Conservation (phyloP, 306 rosid species). For the Mimosa pudica region DNA sequence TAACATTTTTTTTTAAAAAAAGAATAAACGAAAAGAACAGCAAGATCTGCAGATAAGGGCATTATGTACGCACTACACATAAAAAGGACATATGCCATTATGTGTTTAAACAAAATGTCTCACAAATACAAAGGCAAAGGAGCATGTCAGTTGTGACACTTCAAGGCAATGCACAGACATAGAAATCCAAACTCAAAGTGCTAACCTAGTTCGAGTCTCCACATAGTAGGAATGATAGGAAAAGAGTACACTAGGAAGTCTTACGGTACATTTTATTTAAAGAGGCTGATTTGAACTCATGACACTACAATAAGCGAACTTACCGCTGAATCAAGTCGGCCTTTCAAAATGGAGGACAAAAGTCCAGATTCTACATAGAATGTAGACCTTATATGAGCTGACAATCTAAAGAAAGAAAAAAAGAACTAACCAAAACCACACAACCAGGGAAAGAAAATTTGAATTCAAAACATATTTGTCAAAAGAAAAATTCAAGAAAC, state of each 20-base stretch:
- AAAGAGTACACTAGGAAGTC: no score
- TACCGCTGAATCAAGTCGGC: no score
- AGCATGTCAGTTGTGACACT: background rate
- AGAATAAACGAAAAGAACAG: background rate
- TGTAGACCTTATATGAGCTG: background rate
- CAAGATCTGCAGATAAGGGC: constrained; percentile 1
- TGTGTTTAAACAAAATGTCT: background rate
- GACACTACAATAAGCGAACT: no score
- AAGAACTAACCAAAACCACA: background rate
- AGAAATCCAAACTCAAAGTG: background rate
- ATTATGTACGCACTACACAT: background rate
- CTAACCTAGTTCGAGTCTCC: no score
- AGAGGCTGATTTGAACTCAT: no score
- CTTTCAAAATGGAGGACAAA: background rate
- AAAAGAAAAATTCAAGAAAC: background rate
- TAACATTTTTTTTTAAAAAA: background rate
- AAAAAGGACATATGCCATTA: background rate
- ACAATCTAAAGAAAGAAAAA: background rate
- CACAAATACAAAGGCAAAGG: background rate
- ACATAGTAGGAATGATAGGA: no score
- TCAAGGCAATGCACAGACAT: background rate
- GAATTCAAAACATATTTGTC: background rate
- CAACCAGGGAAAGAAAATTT: background rate
- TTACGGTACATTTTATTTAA: no score
- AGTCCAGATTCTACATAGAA: background rate